Percentiles rank a stretch among this genome's conserved stretches.
phyloP scores from a whole-genome alignment of 2,329 filamentous ascomycete genomes.

The Calonectria leucothoes region DNA sequence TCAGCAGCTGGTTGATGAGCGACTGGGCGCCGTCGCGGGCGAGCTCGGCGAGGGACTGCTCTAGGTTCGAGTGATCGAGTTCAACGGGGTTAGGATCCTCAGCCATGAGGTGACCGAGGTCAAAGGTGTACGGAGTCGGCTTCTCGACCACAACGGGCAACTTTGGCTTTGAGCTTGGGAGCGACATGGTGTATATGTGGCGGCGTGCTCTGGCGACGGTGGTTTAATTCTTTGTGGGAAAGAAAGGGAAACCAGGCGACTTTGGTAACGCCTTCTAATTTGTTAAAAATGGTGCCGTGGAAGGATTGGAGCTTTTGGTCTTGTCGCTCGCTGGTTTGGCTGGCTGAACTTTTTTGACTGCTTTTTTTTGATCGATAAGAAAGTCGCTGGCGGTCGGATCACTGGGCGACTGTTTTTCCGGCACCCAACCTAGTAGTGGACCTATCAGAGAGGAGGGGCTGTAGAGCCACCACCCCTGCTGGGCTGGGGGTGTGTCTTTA shows the following conservation, averaged over 20 bases:
- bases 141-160: conserved; percentile 78
- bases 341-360: conserved; percentile 38
- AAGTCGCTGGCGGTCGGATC: conserved; percentile 37
- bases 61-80: conserved; percentile 64
- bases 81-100: conserved; percentile 87
- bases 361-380: conserved; percentile 45
- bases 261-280: not conserved
- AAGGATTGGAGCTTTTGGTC: conserved; percentile 11
- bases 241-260: not conserved
- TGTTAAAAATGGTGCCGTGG: not conserved
- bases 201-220: not conserved
- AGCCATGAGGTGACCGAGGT: conserved; percentile 87
- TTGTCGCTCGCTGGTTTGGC: conserved; percentile 17
- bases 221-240: not conserved
- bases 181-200: conserved; percentile 45
- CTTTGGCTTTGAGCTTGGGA: conserved; percentile 56
- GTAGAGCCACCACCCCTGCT: conserved; percentile 14
- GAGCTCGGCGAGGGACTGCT: conserved; percentile 76
- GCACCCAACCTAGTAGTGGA: not conserved
- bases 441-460: conserved; percentile 29
- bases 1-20: conserved; percentile 94
- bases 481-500: conserved; percentile 38
- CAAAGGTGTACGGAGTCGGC: conserved; percentile 91
- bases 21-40: conserved; percentile 92
- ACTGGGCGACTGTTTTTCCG: conserved; percentile 41